Percentiles rank a stretch among this genome's conserved stretches.
Conservation (phyloP, 495 filamentous ascomycete species). For the Neurospora sp. region DNA sequence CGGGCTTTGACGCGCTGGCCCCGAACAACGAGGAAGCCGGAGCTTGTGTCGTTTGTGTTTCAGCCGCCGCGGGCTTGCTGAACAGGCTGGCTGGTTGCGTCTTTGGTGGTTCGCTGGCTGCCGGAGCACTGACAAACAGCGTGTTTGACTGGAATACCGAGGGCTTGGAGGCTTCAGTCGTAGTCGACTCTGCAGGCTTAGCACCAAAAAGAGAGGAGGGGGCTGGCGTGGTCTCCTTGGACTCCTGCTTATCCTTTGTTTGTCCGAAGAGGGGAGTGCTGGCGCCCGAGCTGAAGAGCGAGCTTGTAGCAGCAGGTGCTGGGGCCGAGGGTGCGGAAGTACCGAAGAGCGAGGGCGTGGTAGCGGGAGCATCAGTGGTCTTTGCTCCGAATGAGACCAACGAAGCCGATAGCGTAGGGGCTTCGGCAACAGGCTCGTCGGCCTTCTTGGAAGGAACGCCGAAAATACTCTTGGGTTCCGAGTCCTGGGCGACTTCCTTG, state of each 20-base stretch:
- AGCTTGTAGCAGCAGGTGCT: conserved; percentile 1
- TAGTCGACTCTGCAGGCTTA: conserved; percentile 4
- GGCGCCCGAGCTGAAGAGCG: conserved; percentile 11
- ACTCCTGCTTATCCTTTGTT: conserved; percentile 10
- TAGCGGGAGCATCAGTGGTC: conserved; percentile 11
- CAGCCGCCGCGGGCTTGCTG: conserved; percentile 16
- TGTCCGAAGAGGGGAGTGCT: conserved; percentile 6
- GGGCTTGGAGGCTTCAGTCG: conserved; percentile 16
- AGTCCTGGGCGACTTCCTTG: conserved; percentile 5
- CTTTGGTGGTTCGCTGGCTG: conserved; percentile 1
- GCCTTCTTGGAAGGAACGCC: conserved; percentile 12
- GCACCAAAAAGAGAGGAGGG: conserved; percentile 10
- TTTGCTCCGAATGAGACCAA: conserved; percentile 8
- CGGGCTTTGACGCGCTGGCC: conserved; percentile 9
- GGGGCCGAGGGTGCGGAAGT: conserved; percentile 3
- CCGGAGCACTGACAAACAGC: conserved; percentile 31
- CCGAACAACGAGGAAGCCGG: conserved; percentile 20
- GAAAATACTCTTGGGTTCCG: conserved; percentile 12
- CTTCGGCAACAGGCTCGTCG: conserved; percentile 7
- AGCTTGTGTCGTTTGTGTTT: conserved; percentile 11
- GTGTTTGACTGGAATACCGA: conserved; percentile 29
- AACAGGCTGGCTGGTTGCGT: conserved; percentile 19
- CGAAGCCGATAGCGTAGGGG: conserved; percentile 7
- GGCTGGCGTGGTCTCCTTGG: conserved; percentile 9
- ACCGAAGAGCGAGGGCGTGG: conserved; percentile 18